These are phyloP conservation scores for Plasmodium falciparum DNA, from an alignment of 169 alveolate species.

Conservation along the genomic window DNA sequence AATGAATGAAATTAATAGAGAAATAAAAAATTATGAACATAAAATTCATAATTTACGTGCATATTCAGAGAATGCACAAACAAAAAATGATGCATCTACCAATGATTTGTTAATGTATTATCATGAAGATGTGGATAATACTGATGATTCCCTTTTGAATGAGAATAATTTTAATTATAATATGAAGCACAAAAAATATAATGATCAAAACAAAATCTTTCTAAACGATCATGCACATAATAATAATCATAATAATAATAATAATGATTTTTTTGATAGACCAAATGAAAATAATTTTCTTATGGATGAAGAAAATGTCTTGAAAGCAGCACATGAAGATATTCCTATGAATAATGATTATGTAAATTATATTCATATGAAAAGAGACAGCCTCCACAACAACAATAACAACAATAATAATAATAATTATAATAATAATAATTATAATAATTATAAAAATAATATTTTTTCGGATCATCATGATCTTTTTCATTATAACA, in stretches of 20 bases:
- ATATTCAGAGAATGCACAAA: slow-evolving; percentile 11
- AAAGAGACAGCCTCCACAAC: neutral
- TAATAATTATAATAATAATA: neutral
- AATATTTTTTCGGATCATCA: neutral
- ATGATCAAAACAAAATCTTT: slow-evolving; percentile 1
- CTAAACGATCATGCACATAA: slow-evolving; percentile 19
- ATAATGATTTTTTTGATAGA: slow-evolving; percentile 2
- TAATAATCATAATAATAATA: neutral
- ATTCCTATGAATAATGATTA: slow-evolving; percentile 20
- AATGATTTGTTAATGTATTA: neutral
- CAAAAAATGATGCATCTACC: slow-evolving; percentile 4
- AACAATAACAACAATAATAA: neutral
- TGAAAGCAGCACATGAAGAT: slow-evolving; percentile 16
- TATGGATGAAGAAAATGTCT: slow-evolving; percentile 15
- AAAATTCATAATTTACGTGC: slow-evolving; percentile 26
- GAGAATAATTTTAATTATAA: slow-evolving; percentile 31
- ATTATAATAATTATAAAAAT: slow-evolving; percentile 5
- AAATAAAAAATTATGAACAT: slow-evolving; percentile 33
- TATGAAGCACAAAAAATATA: slow-evolving; percentile 11
- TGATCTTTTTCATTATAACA: slow-evolving; percentile 13
- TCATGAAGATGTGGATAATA: slow-evolving; percentile 17
- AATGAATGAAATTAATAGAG: slow-evolving; percentile 63
- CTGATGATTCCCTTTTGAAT: slow-evolving; percentile 2
- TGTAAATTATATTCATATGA: slow-evolving; percentile 8
- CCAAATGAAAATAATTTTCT: neutral